A percentile compares a stretch with the other conserved stretches of the same genome.
phyloP scores from a whole-genome alignment of 306 rosid genomes.

The Vachellia collinsii region DNA sequence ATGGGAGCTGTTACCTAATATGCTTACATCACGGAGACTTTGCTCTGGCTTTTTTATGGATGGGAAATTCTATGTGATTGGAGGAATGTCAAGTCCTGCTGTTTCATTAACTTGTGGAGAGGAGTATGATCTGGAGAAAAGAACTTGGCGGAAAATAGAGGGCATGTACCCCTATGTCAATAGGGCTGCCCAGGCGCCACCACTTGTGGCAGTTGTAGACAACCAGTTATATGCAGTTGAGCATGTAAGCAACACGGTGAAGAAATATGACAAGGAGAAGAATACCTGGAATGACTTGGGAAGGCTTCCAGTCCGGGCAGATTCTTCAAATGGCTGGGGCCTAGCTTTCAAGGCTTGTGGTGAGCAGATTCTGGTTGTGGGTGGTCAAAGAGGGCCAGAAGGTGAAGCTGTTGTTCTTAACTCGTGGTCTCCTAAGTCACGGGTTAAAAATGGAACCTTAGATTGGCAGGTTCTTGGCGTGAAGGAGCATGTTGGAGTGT shows the following conservation, averaged over 20 bases:
- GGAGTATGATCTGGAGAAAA: conserved; percentile 76
- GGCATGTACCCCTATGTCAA: conserved; percentile 86
- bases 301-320: conserved; percentile 91
- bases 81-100: conserved; percentile 84
- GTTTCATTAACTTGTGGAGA: conserved; percentile 87
- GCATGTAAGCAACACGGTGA: conserved; percentile 85
- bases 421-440: conserved; percentile 81
- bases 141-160: conserved; percentile 78
- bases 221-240: conserved; percentile 82
- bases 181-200: conserved; percentile 87
- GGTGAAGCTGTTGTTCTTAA: conserved; percentile 82
- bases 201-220: conserved; percentile 92
- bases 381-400: conserved; percentile 93
- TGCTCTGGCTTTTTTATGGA: conserved; percentile 95
- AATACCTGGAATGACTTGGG: conserved; percentile 83
- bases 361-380: conserved; percentile 79
- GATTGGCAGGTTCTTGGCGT: conserved; percentile 86
- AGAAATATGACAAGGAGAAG: conserved; percentile 75
- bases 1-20: conserved; percentile 79
- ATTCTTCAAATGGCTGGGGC: conserved; percentile 91
- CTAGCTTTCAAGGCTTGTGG: conserved; percentile 98
- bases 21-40: conserved; percentile 84
- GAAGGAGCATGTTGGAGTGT: conserved; percentile 86
- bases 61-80: conserved; percentile 83
- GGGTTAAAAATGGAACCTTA: conserved; percentile 65